Evolutionary conservation across 257 asterid species (phyloP).

Genomic region (Nemophila menziesii): DNA sequence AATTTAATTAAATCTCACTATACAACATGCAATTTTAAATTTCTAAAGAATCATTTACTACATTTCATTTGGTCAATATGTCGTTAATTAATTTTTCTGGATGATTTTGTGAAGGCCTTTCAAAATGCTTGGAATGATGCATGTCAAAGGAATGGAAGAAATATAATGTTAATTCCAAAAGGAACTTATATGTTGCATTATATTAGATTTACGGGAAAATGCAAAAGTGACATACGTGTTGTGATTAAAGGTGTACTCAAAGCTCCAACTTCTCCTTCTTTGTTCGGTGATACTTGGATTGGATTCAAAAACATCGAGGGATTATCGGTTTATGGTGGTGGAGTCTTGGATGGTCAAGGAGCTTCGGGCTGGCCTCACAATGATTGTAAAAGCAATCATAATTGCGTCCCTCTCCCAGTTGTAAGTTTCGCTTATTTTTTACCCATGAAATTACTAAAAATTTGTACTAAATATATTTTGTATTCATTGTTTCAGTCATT

Average conservation of each 20-base stretch:
- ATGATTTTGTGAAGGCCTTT: slow-evolving; percentile 37
- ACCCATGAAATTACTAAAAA: neutral
- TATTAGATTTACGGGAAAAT: slow-evolving; percentile 42
- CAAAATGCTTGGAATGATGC: slow-evolving; percentile 50
- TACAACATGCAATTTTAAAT: no score
- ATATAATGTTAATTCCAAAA: slow-evolving; percentile 33
- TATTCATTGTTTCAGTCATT: slow-evolving; percentile 27
- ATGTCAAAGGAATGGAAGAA: slow-evolving; percentile 32
- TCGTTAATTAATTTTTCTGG: no score
- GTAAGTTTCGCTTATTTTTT: slow-evolving; percentile 22
- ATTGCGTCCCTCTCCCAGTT: slow-evolving; percentile 49
- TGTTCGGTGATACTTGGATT: slow-evolving; percentile 47
- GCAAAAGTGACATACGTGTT: slow-evolving; percentile 21
- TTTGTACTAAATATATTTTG: neutral
- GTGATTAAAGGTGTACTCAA: slow-evolving; percentile 28
- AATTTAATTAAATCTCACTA: no score
- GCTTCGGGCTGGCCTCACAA: slow-evolving; percentile 52
- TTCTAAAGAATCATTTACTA: no score
- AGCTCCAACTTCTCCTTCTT: slow-evolving; percentile 34
- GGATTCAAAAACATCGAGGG: slow-evolving; percentile 38
- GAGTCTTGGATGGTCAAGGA: slow-evolving; percentile 66
- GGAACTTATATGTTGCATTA: slow-evolving; percentile 35
- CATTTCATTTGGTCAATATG: no score
- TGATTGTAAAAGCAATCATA: slow-evolving; percentile 34
- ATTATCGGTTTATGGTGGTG: slow-evolving; percentile 52